A percentile compares a stretch with the other conserved stretches of the same genome.
Conservation (phyloP, 768 basidiomycete species). For the Russula brevipes region DNA sequence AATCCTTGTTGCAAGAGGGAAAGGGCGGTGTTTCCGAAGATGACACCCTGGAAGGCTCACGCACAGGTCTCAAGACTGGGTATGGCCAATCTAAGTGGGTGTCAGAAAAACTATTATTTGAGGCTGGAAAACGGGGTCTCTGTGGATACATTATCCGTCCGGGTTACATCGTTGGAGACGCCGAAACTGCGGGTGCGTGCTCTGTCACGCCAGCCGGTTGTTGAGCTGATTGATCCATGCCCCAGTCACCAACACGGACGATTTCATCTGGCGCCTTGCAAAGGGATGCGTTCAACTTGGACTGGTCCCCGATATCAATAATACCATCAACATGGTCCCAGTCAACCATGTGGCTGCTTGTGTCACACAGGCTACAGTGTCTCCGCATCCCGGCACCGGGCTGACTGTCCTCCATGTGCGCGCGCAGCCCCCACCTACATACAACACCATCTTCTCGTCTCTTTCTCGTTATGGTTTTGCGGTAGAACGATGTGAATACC, state of each 20-base stretch:
- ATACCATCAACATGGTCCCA: constrained; percentile 96
- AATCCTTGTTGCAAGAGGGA: constrained; percentile 46
- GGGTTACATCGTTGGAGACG: constrained; percentile 95
- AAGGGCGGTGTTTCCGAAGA: constrained; percentile 74
- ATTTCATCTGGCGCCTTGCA: constrained; percentile 96
- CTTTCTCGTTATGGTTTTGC: constrained; percentile 76
- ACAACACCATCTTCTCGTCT: constrained; percentile 76
- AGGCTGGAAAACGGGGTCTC: constrained; percentile 83
- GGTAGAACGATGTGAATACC: constrained; percentile 77
- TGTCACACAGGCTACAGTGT: constrained; percentile 65
- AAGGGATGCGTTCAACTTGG: constrained; percentile 99
- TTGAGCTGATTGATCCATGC: not conserved
- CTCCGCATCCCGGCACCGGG: constrained; percentile 40
- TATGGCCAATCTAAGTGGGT: constrained; percentile 99
- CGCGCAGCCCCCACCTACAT: constrained; percentile 81
- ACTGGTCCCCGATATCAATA: constrained; percentile 94
- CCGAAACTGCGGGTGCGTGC: constrained; percentile 70
- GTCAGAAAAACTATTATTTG: constrained; percentile 87
- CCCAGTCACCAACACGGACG: constrained; percentile 91
- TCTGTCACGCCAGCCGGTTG: not conserved
- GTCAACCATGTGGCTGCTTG: constrained; percentile 93
- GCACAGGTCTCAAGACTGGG: constrained; percentile 70
- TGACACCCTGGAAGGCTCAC: constrained; percentile 86
- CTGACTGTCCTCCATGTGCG: constrained; percentile 77
- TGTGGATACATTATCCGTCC: constrained; percentile 84